These are phyloP conservation scores for Lactuca sativa DNA, from an alignment of 129 eudicot genomes.

Conservation along the genomic window DNA sequence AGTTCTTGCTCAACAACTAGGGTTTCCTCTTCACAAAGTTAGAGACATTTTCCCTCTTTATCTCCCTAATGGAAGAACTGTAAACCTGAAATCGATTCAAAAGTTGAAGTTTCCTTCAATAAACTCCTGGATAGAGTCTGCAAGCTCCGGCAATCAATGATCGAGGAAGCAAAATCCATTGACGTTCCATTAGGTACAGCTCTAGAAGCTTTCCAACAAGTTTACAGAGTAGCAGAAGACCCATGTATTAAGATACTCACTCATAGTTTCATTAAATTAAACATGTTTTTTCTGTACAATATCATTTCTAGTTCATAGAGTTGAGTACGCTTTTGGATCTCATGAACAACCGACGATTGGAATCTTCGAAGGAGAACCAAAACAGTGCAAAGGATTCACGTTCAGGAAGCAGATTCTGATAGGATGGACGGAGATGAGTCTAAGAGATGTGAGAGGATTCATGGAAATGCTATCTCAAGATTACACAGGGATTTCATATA, in stretches of 20 bases:
- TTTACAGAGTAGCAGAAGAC: slow-evolving; percentile 77
- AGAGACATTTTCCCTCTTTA: slow-evolving; percentile 92
- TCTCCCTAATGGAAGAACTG: slow-evolving; percentile 80
- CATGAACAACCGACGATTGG: no score
- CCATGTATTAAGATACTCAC: slow-evolving; percentile 16
- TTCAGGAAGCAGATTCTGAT: no score
- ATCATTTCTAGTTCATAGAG: no score
- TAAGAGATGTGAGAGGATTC: no score
- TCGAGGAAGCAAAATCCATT: slow-evolving; percentile 79
- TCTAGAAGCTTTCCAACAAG: slow-evolving; percentile 78
- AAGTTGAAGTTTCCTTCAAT: slow-evolving; percentile 74
- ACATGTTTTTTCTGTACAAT: neutral
- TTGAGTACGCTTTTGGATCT: no score
- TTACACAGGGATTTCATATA: no score
- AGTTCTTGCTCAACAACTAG: slow-evolving; percentile 85
- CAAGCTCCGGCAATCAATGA: slow-evolving; percentile 90
- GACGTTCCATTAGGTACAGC: slow-evolving; percentile 89
- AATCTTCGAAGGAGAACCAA: no score
- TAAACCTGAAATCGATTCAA: slow-evolving; percentile 77
- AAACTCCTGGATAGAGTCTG: slow-evolving; percentile 92
- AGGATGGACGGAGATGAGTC: no score
- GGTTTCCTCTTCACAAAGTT: slow-evolving; percentile 86
- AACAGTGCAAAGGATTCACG: no score
- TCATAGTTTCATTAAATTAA: neutral
- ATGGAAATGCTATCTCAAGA: no score